Conservation (phyloP, 441 rosid genomes). For the Daphne laureola region DNA sequence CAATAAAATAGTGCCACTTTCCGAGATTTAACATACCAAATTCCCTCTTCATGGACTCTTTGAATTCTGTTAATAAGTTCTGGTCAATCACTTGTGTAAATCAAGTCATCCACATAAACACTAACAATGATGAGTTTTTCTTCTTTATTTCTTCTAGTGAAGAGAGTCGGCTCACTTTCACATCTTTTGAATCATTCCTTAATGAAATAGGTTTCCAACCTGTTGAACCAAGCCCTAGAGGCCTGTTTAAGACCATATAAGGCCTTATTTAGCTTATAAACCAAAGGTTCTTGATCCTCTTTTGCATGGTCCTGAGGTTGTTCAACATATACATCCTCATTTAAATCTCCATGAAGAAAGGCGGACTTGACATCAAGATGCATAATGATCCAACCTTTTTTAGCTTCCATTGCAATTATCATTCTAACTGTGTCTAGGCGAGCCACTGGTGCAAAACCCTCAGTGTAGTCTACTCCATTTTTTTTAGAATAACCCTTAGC, state of each 20-base stretch:
- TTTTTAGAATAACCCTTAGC: no score
- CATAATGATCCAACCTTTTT: no score
- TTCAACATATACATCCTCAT: neutral
- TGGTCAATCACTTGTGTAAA: neutral
- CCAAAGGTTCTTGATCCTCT: neutral
- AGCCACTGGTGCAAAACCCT: no score
- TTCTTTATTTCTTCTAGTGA: no score
- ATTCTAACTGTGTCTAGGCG: no score
- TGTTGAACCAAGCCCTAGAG: neutral
- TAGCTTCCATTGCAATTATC: no score
- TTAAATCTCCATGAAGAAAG: neutral
- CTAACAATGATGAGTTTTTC: neutral
- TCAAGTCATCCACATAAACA: neutral
- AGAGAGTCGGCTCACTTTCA: no score
- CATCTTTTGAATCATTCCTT: no score
- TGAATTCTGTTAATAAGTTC: neutral
- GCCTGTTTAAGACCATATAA: conserved; percentile 2
- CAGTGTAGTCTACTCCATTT: no score
- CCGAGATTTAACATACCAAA: neutral
- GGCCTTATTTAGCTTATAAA: neutral
- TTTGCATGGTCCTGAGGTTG: neutral
- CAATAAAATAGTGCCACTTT: neutral
- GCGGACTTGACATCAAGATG: conserved; percentile 2
- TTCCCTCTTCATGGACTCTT: neutral
- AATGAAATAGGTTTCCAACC: no score